Base-by-base conservation (phyloP, 106 monocot species). In the Dendrobium catenatum region DNA sequence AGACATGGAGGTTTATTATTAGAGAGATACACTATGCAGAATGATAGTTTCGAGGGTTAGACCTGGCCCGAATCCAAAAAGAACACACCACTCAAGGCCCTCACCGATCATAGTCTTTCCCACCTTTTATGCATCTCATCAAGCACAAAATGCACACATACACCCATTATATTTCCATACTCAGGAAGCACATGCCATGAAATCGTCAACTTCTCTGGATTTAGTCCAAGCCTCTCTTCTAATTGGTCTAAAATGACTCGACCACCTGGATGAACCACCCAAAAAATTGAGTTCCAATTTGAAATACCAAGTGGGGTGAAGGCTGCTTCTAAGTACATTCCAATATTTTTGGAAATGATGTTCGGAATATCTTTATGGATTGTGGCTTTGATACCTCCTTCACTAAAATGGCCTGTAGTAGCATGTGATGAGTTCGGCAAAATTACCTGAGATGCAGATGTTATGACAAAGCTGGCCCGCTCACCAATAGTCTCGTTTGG, bases 281-380 rank as follows among this genome's bases (percentile, higher is more conserved):
- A 85, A 68, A 80, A 80, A 7, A 90, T 42, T 0, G 61, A 61
- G 61, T 61, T 61, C 61, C 61, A 61, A 22, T 61, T 20, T 4
- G 61, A 61, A 22, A 90, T 81, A 41, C 90, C 90, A 9, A 90
- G 43, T 9, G 90, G 88, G 40, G 42, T 55, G 75, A 90, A 88
- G 5, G 90, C 90, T 42, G 88, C 88, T 11, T 48, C 82, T 6
- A 95, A 82, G 51, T 85, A 84, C 79, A 78, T 87, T 72, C 90
- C 88, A n/a, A 95, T 88, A 85, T 90, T 90, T 85, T 90, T 90
- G 4, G 93, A 91, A 70, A 93, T 89, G 20, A 93, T 58, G 59
- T 85, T 83, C 0, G 93, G 93, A 5, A 94, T 89, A 83, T 94
- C 91, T 84, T 89, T 91, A 5, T 88, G 83, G 10, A 91, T 79